A percentile compares a stretch with the other conserved stretches of the same genome.
These are phyloP conservation scores for Medicago lupulina DNA, from an alignment of 306 rosid genomes.

Conservation along the genomic window DNA sequence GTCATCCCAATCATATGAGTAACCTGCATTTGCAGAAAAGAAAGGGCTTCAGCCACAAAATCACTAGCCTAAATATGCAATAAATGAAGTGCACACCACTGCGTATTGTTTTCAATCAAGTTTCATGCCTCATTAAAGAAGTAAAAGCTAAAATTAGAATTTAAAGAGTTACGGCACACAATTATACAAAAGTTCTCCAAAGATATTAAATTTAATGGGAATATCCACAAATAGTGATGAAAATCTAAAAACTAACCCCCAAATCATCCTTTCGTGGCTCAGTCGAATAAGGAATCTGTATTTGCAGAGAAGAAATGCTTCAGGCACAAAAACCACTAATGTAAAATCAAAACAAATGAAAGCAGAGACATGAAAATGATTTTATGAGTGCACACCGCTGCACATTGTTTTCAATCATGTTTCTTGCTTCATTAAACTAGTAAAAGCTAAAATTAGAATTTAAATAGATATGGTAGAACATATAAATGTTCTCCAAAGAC, in stretches of 20 bases:
- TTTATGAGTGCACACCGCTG: background rate
- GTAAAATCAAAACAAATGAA: background rate
- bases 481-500: conserved; percentile 5
- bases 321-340: conserved; percentile 37
- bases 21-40: conserved; percentile 54
- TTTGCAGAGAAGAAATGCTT: conserved; percentile 2
- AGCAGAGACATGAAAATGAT: conserved; percentile 17
- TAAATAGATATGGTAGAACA: background rate
- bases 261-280: conserved; percentile 82
- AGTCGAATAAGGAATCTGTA: conserved; percentile 92
- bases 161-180: too few species aligned
- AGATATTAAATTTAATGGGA: conserved; percentile 31
- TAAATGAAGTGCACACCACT: too few species aligned
- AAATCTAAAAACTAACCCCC: conserved; percentile 70
- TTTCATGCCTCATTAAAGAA: background rate
- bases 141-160: background rate
- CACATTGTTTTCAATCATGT: background rate
- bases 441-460: background rate
- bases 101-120: background rate
- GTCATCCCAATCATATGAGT: conserved; percentile 90
- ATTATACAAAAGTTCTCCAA: conserved; percentile 1
- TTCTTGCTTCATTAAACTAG: background rate
- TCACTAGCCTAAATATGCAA: background rate
- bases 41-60: background rate
- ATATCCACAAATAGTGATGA: background rate